Evolutionary conservation across 1,284 basidiomycete genomes (phyloP).

Genomic region (Trichosporon asahii): DNA sequence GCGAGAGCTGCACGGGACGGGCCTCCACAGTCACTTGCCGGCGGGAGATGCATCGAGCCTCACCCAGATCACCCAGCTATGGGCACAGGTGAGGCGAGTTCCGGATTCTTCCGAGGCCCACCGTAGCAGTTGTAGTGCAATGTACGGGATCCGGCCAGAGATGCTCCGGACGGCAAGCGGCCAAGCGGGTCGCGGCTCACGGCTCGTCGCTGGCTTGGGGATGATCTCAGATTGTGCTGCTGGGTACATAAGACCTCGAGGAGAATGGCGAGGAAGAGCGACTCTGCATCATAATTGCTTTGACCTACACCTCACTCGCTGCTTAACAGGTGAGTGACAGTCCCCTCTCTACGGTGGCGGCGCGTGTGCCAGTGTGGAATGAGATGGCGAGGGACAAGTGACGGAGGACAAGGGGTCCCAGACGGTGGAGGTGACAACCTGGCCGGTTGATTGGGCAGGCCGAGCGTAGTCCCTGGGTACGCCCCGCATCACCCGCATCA

Average conservation of each 20-base stretch:
- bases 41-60: slow-evolving; percentile 3
- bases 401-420: not conserved
- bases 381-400: slow-evolving; percentile 1
- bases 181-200: no score
- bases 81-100: no score
- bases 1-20: not conserved
- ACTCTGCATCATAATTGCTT: not conserved
- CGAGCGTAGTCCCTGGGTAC: not conserved
- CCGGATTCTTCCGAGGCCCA: slow-evolving; percentile 1
- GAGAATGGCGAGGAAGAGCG: not conserved
- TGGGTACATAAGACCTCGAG: not conserved
- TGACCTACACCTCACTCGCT: not conserved
- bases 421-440: slow-evolving; percentile 9
- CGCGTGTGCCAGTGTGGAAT: slow-evolving; percentile 1
- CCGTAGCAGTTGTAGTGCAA: not conserved
- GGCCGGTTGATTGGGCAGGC: not conserved
- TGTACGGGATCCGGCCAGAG: not conserved
- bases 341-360: not conserved
- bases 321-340: not conserved
- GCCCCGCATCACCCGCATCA: not conserved
- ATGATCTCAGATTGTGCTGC: not conserved
- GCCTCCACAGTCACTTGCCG: slow-evolving; percentile 9
- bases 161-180: not conserved
- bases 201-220: not conserved
- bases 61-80: not conserved